phyloP scores from a whole-genome alignment of 148 eudicot genomes.

The Rhododendron molle region DNA sequence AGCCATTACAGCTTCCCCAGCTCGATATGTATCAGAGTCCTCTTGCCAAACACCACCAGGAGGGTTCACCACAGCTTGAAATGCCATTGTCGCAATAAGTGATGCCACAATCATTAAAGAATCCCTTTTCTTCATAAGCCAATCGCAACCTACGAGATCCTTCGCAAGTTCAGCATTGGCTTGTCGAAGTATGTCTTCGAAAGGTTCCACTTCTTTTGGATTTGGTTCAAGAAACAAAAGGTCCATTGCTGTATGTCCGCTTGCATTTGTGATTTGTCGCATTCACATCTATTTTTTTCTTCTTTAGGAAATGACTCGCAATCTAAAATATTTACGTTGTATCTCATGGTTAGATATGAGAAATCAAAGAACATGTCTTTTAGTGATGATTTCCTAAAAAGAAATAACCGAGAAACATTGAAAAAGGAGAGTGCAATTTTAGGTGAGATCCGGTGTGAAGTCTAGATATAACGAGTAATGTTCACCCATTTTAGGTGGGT shows the following conservation, averaged over 20 bases:
- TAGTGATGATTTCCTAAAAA: too few relatives aligned
- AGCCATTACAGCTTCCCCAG: slow-evolving; percentile 17
- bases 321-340: not conserved
- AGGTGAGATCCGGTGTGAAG: too few relatives aligned
- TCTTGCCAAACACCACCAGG: slow-evolving; percentile 45
- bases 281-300: not conserved
- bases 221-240: not conserved
- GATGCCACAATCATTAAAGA: slow-evolving; percentile 34
- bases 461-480: not conserved
- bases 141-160: not conserved
- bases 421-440: too few relatives aligned
- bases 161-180: not conserved
- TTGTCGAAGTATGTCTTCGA: not conserved
- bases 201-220: not conserved
- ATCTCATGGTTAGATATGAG: not conserved
- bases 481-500: not conserved
- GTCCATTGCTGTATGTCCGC: slow-evolving; percentile 15
- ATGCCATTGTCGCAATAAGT: slow-evolving; percentile 37
- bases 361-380: too few relatives aligned
- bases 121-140: slow-evolving; percentile 12
- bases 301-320: not conserved
- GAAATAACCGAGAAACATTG: too few relatives aligned
- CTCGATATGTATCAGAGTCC: not conserved
- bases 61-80: slow-evolving; percentile 33
- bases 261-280: not conserved